Evolutionary conservation across 441 rosid species (phyloP), one percentile per base, ranked within the genome.

Genomic region (Arabidopsis lyrata): DNA sequence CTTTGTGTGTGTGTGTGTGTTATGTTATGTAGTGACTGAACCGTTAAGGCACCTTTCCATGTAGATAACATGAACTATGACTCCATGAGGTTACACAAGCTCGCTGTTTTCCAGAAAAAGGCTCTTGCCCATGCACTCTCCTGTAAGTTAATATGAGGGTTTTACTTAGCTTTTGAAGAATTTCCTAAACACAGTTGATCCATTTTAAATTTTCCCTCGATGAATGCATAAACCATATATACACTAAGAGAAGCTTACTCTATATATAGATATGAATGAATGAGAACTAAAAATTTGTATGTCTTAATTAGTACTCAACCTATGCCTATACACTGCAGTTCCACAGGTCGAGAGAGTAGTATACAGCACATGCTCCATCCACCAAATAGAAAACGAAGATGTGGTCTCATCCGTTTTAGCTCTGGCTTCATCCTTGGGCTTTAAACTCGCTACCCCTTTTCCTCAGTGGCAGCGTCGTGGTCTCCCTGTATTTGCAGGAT

Each of bases 341-440:
- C 97, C 96, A 55, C 84, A 84, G 58, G 89, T 88, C 41, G 92
- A 90, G 77, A 91, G 86, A 84, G 81, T 94, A 44, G 97, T 87
- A 12, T 92, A 94, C 83, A 92, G 96, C 81, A 92, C 99, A 13
- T 94, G 99, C 80, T 94, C 97, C 55, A 70, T 94, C 73, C 84
- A 88, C 82, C 97, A 89, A 79, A 80, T 75, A 24, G 99, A 94
- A 76, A 92, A 92, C 18, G 99, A 94, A 83, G 97, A 87, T 66
- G 99, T 94, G 1, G 77, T 92, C 18, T 70, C 76, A 34, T 89
- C 97, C 36, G 76, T 89, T 66, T 74, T 92, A 31, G 87, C 96
- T 39, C 34, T 88, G 6, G 96, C 99, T 36, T 61, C 74, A 65
- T 86, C 89, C 65, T 67, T 66, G 1, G 97, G 99, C 38, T 92